Evolutionary conservation across 2,329 filamentous ascomycete genomes (phyloP), one percentile per base, ranked within the genome.

Genomic region (Achaetomium macrosporum): DNA sequence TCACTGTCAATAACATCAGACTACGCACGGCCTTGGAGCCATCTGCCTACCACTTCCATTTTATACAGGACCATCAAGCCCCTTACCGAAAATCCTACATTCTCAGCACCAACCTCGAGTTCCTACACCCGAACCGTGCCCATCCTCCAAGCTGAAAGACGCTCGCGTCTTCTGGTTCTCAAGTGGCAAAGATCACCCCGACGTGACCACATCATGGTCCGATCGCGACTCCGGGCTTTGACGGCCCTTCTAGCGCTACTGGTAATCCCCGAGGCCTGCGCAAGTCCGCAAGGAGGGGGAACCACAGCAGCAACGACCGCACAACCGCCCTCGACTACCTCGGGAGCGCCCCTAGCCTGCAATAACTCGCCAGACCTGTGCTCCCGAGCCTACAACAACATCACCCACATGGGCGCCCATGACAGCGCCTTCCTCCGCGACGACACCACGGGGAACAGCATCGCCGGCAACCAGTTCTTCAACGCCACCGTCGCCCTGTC

Each of bases 321-420:
- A 20, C 35, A 12, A 15, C 9, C 44, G 12, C 42, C 62, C 1
- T 3, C 43, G 11, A 20, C 9, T 36, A 16, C 35, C 44, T 48
- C 57, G 16, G 53, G 47, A 33, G 50, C 59, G 15, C 17, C 35
- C 13, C 12, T 19, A 50, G 66, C 83, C 31, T 93, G 89, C 78
- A 93, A 93, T 72, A 92, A 92, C 74, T 90, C 86, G 1, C 86
- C 87, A 0, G 72, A 76, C 41, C 78, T 93, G 39, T 93, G 89
- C 74, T 73, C 71, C 56, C 81, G 81, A 58, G 71, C 79, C 16
- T 93, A 93, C 73, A 84, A 82, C 71, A 82, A 86, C 60, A 79
- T 93, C 61, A 91, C 88, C 3, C 79, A 91, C 67, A 80, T 92
- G 64, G 87, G 87, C 19, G 86, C 85, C 16, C 88, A 91, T 71